Percentiles rank a stretch among this genome's conserved stretches.
These are phyloP conservation scores for Astrocystis sublimbata DNA, from an alignment of 495 filamentous ascomycete genomes.

Conservation along the genomic window DNA sequence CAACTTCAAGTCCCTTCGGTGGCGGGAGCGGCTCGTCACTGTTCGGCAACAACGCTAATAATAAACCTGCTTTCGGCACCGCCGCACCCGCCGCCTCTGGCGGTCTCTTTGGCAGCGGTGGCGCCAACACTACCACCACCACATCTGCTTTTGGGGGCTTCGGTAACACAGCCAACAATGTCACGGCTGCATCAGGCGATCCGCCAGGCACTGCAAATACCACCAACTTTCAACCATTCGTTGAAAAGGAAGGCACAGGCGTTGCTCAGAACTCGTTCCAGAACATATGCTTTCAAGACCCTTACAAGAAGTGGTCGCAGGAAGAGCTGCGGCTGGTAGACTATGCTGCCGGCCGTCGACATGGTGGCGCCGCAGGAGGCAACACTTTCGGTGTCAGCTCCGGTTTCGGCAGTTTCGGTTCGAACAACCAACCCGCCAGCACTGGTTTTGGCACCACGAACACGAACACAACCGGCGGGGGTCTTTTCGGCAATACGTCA, in stretches of 20 bases:
- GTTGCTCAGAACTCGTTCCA: slow-evolving; percentile 72
- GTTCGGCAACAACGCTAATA: slow-evolving; percentile 34
- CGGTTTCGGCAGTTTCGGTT: slow-evolving; percentile 57
- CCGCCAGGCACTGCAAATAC: slow-evolving; percentile 69
- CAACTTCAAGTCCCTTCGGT: slow-evolving; percentile 52
- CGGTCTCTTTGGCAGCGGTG: slow-evolving; percentile 50
- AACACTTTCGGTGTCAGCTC: slow-evolving; percentile 77
- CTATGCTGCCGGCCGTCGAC: slow-evolving; percentile 82
- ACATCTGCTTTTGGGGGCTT: slow-evolving; percentile 48
- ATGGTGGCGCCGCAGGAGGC: slow-evolving; percentile 74
- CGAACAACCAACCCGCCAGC: slow-evolving; percentile 34
- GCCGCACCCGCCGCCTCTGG: slow-evolving; percentile 45
- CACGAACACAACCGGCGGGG: slow-evolving; percentile 41
- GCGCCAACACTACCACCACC: slow-evolving; percentile 26
- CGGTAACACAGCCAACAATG: slow-evolving; percentile 37
- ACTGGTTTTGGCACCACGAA: slow-evolving; percentile 45
- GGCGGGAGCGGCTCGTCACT: slow-evolving; percentile 37
- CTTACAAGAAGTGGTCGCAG: slow-evolving; percentile 84
- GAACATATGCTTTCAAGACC: slow-evolving; percentile 80
- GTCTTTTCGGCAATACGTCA: slow-evolving; percentile 51
- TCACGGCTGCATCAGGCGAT: slow-evolving; percentile 48
- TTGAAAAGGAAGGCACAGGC: slow-evolving; percentile 74
- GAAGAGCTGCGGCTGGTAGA: slow-evolving; percentile 90
- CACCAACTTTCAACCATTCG: slow-evolving; percentile 66
- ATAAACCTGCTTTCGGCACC: slow-evolving; percentile 46